These are phyloP conservation scores for Polyporus arcularius DNA, from an alignment of 768 basidiomycete species.

Conservation along the genomic window DNA sequence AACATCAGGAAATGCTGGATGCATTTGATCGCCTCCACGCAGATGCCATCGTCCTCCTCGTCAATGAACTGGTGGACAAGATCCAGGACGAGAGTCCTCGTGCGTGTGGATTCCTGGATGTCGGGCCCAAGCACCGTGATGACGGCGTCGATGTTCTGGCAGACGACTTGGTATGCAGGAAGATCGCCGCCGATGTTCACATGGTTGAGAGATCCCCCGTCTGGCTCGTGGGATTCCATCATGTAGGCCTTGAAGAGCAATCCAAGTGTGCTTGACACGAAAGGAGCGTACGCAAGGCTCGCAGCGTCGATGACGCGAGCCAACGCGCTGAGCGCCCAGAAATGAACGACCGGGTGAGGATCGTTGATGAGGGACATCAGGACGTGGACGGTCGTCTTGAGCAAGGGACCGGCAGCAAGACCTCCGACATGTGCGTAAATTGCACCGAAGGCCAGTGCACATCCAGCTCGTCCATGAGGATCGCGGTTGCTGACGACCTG, in stretches of 20 bases:
- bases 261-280: conserved; percentile 84
- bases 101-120: conserved; percentile 82
- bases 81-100: conserved; percentile 79
- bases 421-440: conserved; percentile 93
- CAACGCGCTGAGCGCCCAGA: conserved; percentile 86
- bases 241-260: conserved; percentile 90
- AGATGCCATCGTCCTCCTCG: conserved; percentile 85
- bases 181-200: conserved; percentile 89
- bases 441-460: conserved; percentile 88
- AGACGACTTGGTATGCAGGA: conserved; percentile 89
- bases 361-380: conserved; percentile 94
- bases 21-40: conserved; percentile 94
- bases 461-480: conserved; percentile 90
- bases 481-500: conserved; percentile 94
- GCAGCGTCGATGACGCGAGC: conserved; percentile 89
- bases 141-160: conserved; percentile 89
- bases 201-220: conserved; percentile 82
- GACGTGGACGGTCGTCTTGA: conserved; percentile 95
- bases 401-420: conserved; percentile 88
- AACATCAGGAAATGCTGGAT: conserved; percentile 98
- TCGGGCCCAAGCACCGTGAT: conserved; percentile 95
- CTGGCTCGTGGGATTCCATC: conserved; percentile 88
- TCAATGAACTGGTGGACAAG: conserved; percentile 83
- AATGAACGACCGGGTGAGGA: conserved; percentile 95
- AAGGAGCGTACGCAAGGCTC: conserved; percentile 88